Conservation (phyloP, 345 rosid genomes). For the Eucalyptus shirleyi region DNA sequence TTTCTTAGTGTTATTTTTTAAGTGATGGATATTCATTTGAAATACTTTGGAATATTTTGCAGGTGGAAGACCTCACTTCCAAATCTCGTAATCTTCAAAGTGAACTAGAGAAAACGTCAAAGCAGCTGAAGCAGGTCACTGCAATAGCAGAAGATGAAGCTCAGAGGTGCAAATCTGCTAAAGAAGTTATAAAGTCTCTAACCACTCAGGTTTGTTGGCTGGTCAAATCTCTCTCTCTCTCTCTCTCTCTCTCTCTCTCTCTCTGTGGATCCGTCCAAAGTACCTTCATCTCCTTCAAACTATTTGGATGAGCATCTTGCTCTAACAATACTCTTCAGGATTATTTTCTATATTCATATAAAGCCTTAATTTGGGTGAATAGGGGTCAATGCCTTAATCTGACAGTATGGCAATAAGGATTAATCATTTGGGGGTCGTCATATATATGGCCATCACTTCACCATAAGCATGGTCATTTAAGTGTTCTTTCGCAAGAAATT, state of each 20-base stretch:
- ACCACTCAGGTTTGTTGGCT: conserved; percentile 54
- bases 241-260: background rate
- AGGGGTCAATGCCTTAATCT: background rate
- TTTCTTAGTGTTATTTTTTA: background rate
- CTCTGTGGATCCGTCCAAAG: background rate
- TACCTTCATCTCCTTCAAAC: background rate
- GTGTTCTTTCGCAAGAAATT: background rate
- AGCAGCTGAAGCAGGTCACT: conserved; percentile 53
- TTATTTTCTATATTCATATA: background rate
- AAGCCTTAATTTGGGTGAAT: background rate
- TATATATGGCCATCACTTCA: background rate
- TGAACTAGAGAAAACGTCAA: conserved; percentile 57
- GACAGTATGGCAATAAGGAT: background rate
- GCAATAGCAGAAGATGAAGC: conserved; percentile 79
- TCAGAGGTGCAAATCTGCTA: conserved; percentile 72
- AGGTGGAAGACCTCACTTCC: conserved; percentile 65
- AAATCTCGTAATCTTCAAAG: conserved; percentile 56
- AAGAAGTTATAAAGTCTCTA: conserved; percentile 66
- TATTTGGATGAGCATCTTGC: background rate
- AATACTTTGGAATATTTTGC: background rate
- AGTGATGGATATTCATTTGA: background rate
- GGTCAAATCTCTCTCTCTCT: background rate
- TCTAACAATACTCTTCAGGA: background rate
- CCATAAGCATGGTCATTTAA: background rate
- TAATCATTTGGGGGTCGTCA: background rate